Percentiles rank a stretch among this genome's conserved stretches.
Conservation (phyloP, 108 stramenopile species). For the Nitzschia putrida region DNA sequence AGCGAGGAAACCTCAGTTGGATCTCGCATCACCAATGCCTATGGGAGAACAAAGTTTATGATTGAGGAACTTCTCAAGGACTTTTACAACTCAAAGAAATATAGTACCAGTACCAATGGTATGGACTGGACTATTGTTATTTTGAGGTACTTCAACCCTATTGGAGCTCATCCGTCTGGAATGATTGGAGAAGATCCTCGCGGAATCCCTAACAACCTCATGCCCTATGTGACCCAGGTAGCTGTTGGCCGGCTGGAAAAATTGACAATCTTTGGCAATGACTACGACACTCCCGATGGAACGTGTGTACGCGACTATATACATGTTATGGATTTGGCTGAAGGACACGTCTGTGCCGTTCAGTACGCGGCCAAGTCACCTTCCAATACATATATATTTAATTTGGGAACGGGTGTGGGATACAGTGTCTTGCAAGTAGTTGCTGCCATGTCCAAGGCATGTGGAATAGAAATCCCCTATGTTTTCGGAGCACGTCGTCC, state of each 20-base stretch:
- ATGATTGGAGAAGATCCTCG: slow-evolving; percentile 99
- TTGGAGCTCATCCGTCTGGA: slow-evolving; percentile 97
- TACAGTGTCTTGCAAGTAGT: slow-evolving; percentile 95
- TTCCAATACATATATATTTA: slow-evolving; percentile 85
- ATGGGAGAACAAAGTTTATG: slow-evolving; percentile 97
- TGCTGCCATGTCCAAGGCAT: slow-evolving; percentile 87
- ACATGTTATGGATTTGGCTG: slow-evolving; percentile 98
- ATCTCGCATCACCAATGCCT: slow-evolving; percentile 86
- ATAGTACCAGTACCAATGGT: slow-evolving; percentile 49
- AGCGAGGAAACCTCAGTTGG: slow-evolving; percentile 73
- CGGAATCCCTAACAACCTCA: slow-evolving; percentile 98
- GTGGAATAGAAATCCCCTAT: slow-evolving; percentile 86
- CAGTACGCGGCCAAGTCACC: slow-evolving; percentile 75
- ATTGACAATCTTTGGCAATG: slow-evolving; percentile 94
- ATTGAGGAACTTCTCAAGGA: slow-evolving; percentile 98
- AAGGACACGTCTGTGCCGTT: slow-evolving; percentile 94
- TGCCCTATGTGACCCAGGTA: slow-evolving; percentile 94
- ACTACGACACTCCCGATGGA: slow-evolving; percentile 98
- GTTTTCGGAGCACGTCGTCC: slow-evolving; percentile 83
- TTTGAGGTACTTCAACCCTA: slow-evolving; percentile 99
- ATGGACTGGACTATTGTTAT: slow-evolving; percentile 62
- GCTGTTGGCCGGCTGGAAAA: slow-evolving; percentile 91
- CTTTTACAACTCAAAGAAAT: too few species aligned
- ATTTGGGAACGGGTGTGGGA: slow-evolving; percentile 96
- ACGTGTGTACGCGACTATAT: slow-evolving; percentile 98